A percentile compares a stretch with the other conserved stretches of the same genome.
Conservation (phyloP, 371 early-diverging fungal genomes). For the Mortierella sp. region DNA sequence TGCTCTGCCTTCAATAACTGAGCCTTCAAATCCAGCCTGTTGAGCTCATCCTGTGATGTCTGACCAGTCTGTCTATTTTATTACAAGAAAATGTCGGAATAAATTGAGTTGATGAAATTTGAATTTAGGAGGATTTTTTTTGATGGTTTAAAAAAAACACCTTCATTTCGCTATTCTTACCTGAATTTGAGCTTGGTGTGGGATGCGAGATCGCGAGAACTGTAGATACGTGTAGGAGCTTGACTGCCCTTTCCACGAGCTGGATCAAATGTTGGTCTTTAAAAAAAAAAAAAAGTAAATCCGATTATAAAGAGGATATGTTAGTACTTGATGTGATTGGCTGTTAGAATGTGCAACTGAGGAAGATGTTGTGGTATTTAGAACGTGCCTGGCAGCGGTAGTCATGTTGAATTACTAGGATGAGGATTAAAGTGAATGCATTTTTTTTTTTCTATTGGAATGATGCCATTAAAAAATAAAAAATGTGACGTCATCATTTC, state of each 20-base stretch:
- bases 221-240: constrained; percentile 82
- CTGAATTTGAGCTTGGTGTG: constrained; percentile 93
- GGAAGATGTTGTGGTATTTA: too few species aligned
- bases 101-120: neutral
- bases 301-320: too few species aligned
- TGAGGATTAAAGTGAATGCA: too few species aligned
- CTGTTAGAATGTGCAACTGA: neutral
- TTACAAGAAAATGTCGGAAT: neutral
- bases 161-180: constrained; percentile 39
- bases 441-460: too few species aligned
- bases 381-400: constrained; percentile 1
- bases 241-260: constrained; percentile 82
- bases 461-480: too few species aligned
- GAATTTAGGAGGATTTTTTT: neutral
- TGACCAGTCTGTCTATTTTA: constrained; percentile 81
- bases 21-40: constrained; percentile 72
- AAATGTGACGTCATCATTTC: too few species aligned
- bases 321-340: neutral
- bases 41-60: constrained; percentile 77
- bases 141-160: too few species aligned
- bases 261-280: constrained; percentile 85
- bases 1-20: constrained; percentile 79
- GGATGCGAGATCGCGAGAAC: constrained; percentile 84
- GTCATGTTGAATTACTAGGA: too few species aligned
- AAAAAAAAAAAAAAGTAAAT: neutral